Base-by-base conservation (phyloP, 768 basidiomycete species). In the Mrakia hoshinonis region DNA sequence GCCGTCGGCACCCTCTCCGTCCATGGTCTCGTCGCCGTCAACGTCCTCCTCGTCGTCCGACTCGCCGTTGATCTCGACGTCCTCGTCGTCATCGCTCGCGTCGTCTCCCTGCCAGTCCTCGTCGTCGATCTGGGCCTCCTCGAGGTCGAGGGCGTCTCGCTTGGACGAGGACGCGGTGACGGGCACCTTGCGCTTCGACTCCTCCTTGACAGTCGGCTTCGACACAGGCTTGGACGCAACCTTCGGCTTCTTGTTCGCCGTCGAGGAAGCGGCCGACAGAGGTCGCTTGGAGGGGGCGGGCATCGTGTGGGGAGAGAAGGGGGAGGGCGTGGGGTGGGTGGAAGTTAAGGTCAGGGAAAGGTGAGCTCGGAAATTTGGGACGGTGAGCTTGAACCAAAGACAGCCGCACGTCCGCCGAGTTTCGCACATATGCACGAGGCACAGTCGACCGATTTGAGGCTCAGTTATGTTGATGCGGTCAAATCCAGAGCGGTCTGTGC, bases 1-100 rank as follows among this genome's bases (percentile, higher is more conserved):
- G 1, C 36, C 48, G 54, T 73, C 72, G 36, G 24, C 54, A 39
- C 54, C 73, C 43, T 67, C 69, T 31, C 51, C 68, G 47, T 55
- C 70, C 52, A 48, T 34, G 7, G 51, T 68, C 13, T 51, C 55
- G 38, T 66, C 65, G 2, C 29, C 65, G 43, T 73, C 48, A 26
- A 55, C 69, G 43, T 73, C 68, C 34, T 67, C 70, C 20, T 63
- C 72, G 12, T 62, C 47, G n/a, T 20, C 52, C 39, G 24, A 29
- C 62, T 64, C 62, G 3, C 38, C 62, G 38, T 64, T n/a, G 26
- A 20, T 26, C 18, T 64, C 71, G 15, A 80, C 81, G 54, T 83
- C 83, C 18, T 83, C 83, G 1, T 81, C 82, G 63, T 82, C 82
- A 15, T 78, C 79, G 24, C 80, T 81, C 31, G 72, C 75, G 10